Evolutionary conservation across 1,139 yeast genomes (phyloP), one percentile per base, ranked within the genome.

Genomic region (Candida sanyaensis): DNA sequence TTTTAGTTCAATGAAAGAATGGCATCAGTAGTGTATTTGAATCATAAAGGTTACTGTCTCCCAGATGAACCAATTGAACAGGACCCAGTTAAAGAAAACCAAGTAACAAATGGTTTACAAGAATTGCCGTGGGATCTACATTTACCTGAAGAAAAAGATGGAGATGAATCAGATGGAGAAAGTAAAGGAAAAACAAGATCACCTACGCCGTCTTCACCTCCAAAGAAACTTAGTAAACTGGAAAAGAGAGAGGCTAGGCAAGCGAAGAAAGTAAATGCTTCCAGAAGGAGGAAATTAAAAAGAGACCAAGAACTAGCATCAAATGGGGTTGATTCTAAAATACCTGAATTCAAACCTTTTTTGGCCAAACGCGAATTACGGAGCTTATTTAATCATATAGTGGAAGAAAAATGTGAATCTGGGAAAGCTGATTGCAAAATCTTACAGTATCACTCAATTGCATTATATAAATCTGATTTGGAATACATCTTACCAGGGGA

Each of bases 401-500:
- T 41, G 50, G 7, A 54, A 59, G 46, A 52, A 60, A 29, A 46
- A 48, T 31, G 47, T 46, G 23, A 30, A n/a, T 23, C 33, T 29
- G 21, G 26, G 34, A 42, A 56, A 48, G 45, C 44, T 3, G 73
- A 69, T 41, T 55, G 53, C 37, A 69, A 69, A 49, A 48, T 71
- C n/a, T 57, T 72, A 43, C 77, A 73, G 50, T 73, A 66, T 51
- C 70, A 68, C 38, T 71, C 77, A 28, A 63, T 74, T 36, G 75
- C 78, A 17, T 51, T 74, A 17, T 75, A 74, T 55, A 59, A 62
- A 38, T 65, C 73, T 0, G 80, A 75, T 52, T 50, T 71, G 36
- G 66, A 64, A 30, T 73, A 66, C 48, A 54, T 74, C 0, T 50
- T 71, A 27, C 78, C 79, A 0, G 87, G 80, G 28, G 86, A 84